Evolutionary conservation across 768 basidiomycete genomes (phyloP), one percentile per base, ranked within the genome.

Genomic region (Auriscalpium orientale): DNA sequence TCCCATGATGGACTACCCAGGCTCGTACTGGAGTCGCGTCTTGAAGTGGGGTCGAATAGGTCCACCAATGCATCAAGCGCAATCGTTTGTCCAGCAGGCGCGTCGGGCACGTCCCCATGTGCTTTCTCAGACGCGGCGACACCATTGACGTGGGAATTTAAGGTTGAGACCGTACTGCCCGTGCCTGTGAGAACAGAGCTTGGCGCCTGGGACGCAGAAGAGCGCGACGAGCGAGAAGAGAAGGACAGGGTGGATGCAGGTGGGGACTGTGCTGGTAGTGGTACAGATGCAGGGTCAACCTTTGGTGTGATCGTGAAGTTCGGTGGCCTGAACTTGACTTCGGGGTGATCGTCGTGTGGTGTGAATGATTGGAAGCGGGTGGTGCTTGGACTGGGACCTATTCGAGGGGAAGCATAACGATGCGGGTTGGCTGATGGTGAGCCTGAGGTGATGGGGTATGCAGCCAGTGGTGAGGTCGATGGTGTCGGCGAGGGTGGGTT

Each of bases 211-310:
- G 77, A 78, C 12, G 70, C 58, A 1, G 84, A 80, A 0, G 83
- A 80, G 12, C 70, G 73, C 1, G 85, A 87, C 2, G 87, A 89
- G n/a, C 72, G 80, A 4, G 89, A 89, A n/a, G 89, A 90, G 62
- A 84, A 79, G 1, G 89, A 91, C 15, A 90, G 60, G 0, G 83
- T 74, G 20, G 89, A 91, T 33, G 76, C 72, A 1, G 88, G 84
- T 13, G 89, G 89, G 2, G 89, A 90, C 57, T 83, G 74, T 2
- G 85, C 80, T 3, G 85, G 82, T 4, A 84, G 68, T n/a, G 84
- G 83, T 56, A 84, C 76, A 1, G 73, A 70, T 15, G 74, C 63
- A 9, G 83, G 80, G 59, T 86, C 85, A 33, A 82, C 75, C 59
- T 74, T 81, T 68, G 70, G 44, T 0, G 55, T 36, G 12, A 54